phyloP scores from a whole-genome alignment of 2,329 filamentous ascomycete species.

The Colletotrichum filicis region DNA sequence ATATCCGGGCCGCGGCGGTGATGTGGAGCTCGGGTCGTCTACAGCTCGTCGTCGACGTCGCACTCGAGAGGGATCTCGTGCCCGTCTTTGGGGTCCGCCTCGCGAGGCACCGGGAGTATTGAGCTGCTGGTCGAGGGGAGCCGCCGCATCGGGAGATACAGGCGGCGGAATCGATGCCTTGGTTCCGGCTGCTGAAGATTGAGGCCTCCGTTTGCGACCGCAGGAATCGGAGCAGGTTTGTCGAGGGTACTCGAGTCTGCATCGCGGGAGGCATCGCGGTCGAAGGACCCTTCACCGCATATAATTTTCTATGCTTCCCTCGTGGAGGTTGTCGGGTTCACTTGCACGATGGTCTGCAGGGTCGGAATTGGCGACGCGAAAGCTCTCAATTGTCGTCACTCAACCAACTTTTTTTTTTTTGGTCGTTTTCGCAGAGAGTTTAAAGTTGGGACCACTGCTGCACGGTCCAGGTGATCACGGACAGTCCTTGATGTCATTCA shows the following conservation, averaged over 20 bases:
- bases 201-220: conserved; percentile 73
- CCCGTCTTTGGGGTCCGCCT: conserved; percentile 36
- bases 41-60: not conserved
- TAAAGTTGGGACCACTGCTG: conserved; percentile 8
- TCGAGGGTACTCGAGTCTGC: conserved; percentile 61
- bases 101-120: conserved; percentile 8
- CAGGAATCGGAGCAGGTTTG: conserved; percentile 76
- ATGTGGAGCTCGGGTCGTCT: conserved; percentile 37
- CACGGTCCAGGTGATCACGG: conserved; percentile 21
- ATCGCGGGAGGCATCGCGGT: conserved; percentile 49
- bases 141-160: not conserved
- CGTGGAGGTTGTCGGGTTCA: not conserved
- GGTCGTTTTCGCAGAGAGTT: conserved; percentile 21
- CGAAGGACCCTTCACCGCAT: conserved; percentile 32
- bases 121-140: conserved; percentile 11
- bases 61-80: conserved; percentile 36
- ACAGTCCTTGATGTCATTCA: conserved; percentile 19
- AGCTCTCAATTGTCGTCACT: conserved; percentile 6
- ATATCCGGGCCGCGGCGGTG: conserved; percentile 40
- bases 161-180: conserved; percentile 29
- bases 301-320: not conserved
- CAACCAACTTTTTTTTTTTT: conserved; percentile 26
- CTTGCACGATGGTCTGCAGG: not conserved
- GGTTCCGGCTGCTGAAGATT: conserved; percentile 59
- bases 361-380: not conserved